Base-by-base conservation (phyloP, 148 eudicot species). In the Cornus kousa region DNA sequence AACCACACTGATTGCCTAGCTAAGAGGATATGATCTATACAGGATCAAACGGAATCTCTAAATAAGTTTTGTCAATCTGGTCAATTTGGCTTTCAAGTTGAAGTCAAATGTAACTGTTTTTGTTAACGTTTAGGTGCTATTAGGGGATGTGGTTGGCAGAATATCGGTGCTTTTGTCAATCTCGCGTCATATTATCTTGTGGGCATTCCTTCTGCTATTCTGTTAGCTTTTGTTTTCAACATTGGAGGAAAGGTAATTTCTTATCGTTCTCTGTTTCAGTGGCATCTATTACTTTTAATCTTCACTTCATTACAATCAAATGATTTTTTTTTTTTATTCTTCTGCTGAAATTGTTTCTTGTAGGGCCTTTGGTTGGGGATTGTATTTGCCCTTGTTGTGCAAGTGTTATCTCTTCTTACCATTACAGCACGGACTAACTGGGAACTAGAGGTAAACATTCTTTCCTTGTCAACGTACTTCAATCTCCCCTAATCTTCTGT, bases 131-230 rank as follows among this genome's bases (percentile, higher is more conserved):
- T 64, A 94, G 96, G 98, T 9, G 50, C 85, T 73, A 90, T 90
- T 48, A 88, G 96, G 90, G 97, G 98, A 70, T 88, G 91, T 72
- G 96, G 98, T 35, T 73, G 89, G 87, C 98, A 94, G 83, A 88
- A 90, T 73, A 82, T 88, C n/a, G 98, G 96, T 24, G 96, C 98
- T 53, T 88, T 64, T 46, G 82, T 94, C 77, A 92, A 94, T 75
- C 86, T 94, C 5, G 98, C 89, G 71, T 89, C 98, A 40, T 90
- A 92, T 77, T 92, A 91, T 80, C 82, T 92, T 20, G 88, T 91
- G 76, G 96, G 98, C 50, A 83, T 94, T 43, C 98, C 94, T 23
- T 62, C 72, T 69, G 91, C 94, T 43, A 35, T 93, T 46, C 17
- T 95, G 31, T 78, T 95, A 67, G 97, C 97, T 24, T 95, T 95